These are phyloP conservation scores for Hyparrhenia diplandra DNA, from an alignment of 176 grass and related monocot species.

Conservation along the genomic window DNA sequence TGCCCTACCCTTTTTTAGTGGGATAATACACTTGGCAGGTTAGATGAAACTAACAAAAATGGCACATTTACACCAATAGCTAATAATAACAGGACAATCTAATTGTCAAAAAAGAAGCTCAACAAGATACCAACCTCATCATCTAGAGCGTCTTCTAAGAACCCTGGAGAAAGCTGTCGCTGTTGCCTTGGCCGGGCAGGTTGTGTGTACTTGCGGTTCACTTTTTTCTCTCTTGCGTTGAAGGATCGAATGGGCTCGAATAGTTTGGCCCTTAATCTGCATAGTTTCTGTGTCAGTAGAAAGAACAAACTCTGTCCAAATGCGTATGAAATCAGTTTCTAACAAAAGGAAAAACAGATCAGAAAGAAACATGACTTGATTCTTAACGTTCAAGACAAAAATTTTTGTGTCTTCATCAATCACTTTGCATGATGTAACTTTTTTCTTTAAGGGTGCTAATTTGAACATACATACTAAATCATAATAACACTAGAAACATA, in stretches of 20 bases:
- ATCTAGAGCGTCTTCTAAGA: slow-evolving; percentile 83
- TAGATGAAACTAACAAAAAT: background rate
- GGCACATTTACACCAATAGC: background rate
- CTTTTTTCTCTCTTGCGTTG: slow-evolving; percentile 74
- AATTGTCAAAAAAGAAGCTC: slow-evolving; percentile 19
- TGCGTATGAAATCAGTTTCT: background rate
- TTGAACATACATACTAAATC: background rate
- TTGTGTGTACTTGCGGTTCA: slow-evolving; percentile 74
- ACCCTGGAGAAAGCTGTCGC: slow-evolving; percentile 70
- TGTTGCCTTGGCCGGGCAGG: slow-evolving; percentile 54
- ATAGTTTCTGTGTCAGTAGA: slow-evolving; percentile 32
- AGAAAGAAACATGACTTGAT: background rate
- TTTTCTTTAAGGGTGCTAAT: background rate
- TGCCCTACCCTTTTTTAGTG: background rate
- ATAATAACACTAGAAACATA: slow-evolving; percentile 2
- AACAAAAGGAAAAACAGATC: background rate
- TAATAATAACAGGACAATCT: slow-evolving; percentile 15
- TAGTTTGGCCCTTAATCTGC: slow-evolving; percentile 64
- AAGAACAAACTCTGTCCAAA: slow-evolving; percentile 9
- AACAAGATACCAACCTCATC: slow-evolving; percentile 64
- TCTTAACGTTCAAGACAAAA: background rate
- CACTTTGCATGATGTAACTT: background rate
- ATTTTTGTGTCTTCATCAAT: slow-evolving; percentile 12
- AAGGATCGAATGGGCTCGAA: slow-evolving; percentile 72
- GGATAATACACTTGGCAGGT: background rate